A percentile compares a stretch with the other conserved stretches of the same genome.
Conservation (phyloP, 805 yeast genomes). For the Pichia kluyveri region DNA sequence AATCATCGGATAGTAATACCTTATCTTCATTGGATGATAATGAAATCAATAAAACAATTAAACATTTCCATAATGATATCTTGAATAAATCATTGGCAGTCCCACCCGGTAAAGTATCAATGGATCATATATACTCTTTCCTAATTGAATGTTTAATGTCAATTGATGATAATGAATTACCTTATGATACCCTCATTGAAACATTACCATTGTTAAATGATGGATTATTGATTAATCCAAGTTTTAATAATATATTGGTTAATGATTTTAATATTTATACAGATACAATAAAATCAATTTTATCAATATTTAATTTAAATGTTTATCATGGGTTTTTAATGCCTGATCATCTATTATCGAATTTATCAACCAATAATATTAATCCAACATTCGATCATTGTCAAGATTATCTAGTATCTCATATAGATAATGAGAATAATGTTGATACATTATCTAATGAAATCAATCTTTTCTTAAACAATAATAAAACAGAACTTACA, state of each 20-base stretch:
- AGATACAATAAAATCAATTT: conserved; percentile 12
- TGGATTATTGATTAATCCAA: conserved; percentile 68
- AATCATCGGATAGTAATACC: too few relatives aligned
- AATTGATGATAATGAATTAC: not conserved
- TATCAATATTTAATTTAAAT: conserved; percentile 19
- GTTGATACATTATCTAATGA: conserved; percentile 1
- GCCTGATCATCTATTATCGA: not conserved
- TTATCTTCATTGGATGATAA: too few relatives aligned
- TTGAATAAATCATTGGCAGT: not conserved
- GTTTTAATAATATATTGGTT: conserved; percentile 36
- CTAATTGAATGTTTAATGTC: not conserved
- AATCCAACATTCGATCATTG: conserved; percentile 19
- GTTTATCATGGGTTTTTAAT: conserved; percentile 70
- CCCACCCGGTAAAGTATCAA: not conserved
- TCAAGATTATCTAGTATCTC: conserved; percentile 22
- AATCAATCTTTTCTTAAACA: conserved; percentile 36
- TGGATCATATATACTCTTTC: not conserved
- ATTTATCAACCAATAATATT: not conserved
- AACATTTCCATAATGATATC: not conserved
- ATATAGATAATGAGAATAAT: conserved; percentile 8
- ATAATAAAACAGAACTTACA: conserved; percentile 72
- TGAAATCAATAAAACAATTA: not conserved
- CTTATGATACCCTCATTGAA: not conserved
- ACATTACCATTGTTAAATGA: conserved; percentile 29
- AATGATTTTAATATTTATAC: conserved; percentile 16